A percentile compares a stretch with the other conserved stretches of the same genome.
phyloP scores from a whole-genome alignment of 106 monocot species.

The Dendrobium chrysotoxum region DNA sequence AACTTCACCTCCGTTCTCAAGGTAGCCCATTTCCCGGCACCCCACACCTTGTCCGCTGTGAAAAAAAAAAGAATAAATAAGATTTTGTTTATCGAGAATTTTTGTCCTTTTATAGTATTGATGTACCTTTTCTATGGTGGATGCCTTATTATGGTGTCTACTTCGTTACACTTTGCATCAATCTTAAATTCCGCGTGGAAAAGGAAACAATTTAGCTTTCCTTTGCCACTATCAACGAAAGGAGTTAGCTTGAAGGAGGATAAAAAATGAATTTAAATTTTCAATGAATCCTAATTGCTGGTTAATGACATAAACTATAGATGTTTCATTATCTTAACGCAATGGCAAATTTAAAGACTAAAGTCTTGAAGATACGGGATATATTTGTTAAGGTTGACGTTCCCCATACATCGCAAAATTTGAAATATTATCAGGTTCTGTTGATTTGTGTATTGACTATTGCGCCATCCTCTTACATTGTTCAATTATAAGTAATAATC shows the following conservation, averaged over 20 bases:
- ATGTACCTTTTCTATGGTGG: neutral
- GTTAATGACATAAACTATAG: neutral
- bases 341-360: neutral
- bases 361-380: neutral
- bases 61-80: neutral
- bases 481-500: neutral
- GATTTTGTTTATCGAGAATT: neutral
- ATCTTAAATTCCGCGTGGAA: neutral
- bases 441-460: neutral
- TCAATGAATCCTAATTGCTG: neutral
- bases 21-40: conserved; percentile 21
- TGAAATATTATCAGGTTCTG: neutral
- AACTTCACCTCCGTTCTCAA: conserved; percentile 58
- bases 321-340: neutral
- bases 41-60: neutral
- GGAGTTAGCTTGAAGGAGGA: neutral
- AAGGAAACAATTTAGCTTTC: neutral
- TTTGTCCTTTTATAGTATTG: neutral
- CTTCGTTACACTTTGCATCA: neutral
- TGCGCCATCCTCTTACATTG: neutral
- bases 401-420: neutral
- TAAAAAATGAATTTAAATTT: neutral
- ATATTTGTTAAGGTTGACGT: neutral
- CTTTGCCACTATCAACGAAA: neutral
- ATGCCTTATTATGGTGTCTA: neutral